These are phyloP conservation scores for Sordariomycetes sp. DNA, from an alignment of 2,329 filamentous ascomycete genomes.

Conservation along the genomic window DNA sequence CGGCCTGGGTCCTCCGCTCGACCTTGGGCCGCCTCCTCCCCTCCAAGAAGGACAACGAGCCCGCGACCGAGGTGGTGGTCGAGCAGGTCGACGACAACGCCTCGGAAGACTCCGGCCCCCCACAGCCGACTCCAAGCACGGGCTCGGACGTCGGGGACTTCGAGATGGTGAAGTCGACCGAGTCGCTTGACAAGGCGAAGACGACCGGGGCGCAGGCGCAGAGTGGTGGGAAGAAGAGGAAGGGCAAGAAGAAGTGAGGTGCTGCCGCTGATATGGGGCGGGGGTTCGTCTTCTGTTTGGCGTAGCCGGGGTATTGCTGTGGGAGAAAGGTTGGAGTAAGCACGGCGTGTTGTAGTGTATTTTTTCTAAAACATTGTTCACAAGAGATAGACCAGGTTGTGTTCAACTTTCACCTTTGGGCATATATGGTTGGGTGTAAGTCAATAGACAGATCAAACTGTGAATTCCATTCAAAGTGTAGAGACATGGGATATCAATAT, in stretches of 20 bases:
- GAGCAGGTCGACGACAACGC: conserved; percentile 25
- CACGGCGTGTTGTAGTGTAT: background rate
- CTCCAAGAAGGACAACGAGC: conserved; percentile 22
- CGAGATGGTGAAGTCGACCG: conserved; percentile 50
- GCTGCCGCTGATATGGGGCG: background rate
- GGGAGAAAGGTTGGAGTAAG: background rate
- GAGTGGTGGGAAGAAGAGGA: conserved; percentile 39
- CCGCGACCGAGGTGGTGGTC: conserved; percentile 23
- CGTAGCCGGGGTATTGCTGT: background rate
- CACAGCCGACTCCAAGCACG: conserved; percentile 40
- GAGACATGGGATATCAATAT: background rate
- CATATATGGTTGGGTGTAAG: background rate
- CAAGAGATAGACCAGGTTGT: background rate
- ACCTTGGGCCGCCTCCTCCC: conserved; percentile 39
- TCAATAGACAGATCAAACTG: background rate
- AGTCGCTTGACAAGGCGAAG: conserved; percentile 41
- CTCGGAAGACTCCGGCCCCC: conserved; percentile 29
- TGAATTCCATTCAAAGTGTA: background rate
- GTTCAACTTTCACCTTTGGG: background rate
- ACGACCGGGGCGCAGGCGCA: conserved; percentile 33
- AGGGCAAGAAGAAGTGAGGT: conserved; percentile 40
- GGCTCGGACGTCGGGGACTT: conserved; percentile 51
- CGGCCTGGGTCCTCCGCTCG: conserved; percentile 57
- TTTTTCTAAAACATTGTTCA: background rate
- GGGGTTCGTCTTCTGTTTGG: background rate